Evolutionary conservation across 768 basidiomycete species (phyloP), one percentile per base, ranked within the genome.

Genomic region (Galerina sulciceps): DNA sequence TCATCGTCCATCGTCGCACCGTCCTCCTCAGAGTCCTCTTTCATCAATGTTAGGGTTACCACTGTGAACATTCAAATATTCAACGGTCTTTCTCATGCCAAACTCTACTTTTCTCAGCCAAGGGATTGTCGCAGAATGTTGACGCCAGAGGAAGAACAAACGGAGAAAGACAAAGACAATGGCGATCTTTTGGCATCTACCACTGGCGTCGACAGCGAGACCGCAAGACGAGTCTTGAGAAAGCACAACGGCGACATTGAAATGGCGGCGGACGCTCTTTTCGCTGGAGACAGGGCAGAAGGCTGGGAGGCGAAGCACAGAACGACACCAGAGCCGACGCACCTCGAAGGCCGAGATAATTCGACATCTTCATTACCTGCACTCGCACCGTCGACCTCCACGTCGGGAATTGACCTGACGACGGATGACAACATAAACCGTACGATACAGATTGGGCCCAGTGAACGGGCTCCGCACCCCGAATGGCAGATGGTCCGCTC

Each of bases 401-500:
- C 64, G 11, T 68, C 74, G 5, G 74, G 81, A 34, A 86, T 90
- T 44, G 88, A 90, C 71, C 76, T 90, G 42, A 90, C 87, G 4
- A 73, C 63, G 15, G 80, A 82, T 38, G 79, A 78, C 35, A 70
- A 85, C n/a, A 71, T 86, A 23, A 75, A 73, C 34, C 80, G 80
- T 6, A 84, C 86, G 14, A 65, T 88, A 60, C 73, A 81, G 49
- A 79, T 90, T 70, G 79, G 84, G 0, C 86, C 87, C 14, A 86
- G 81, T 59, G 75, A 85, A 38, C 79, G 89, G 40, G 80, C 86
- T 3, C 79, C 89, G 1, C 79, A 89, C 67, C 82, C 87, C 1
- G 80, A 79, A 54, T 90, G 89, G 89, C 86, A 87, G 46, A 70
- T 90, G 68, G 88, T 90, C 6, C 83, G 85, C 17, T 85, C 88